phyloP scores from a whole-genome alignment of 2,329 filamentous ascomycete species.

The Claviceps cyperi region DNA sequence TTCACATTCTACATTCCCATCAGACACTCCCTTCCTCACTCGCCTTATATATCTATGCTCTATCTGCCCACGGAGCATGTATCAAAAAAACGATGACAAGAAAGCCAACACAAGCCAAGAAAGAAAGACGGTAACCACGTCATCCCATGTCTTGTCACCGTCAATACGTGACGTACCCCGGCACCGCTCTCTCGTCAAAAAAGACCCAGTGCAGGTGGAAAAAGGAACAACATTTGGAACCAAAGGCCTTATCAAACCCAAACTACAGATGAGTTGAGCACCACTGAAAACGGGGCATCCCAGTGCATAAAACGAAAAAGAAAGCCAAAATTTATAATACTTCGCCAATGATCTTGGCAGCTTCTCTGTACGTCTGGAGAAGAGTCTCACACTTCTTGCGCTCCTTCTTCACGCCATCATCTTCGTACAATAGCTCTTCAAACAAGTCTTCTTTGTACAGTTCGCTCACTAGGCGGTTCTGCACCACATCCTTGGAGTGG shows the following conservation, averaged over 20 bases:
- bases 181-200: no score
- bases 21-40: neutral
- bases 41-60: neutral
- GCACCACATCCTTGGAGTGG: constrained; percentile 93
- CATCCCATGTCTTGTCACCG: neutral
- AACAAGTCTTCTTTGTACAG: constrained; percentile 88
- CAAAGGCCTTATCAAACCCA: neutral
- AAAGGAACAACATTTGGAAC: no score
- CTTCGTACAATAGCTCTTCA: constrained; percentile 87
- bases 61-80: neutral
- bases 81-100: neutral
- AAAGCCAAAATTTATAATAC: constrained; percentile 47
- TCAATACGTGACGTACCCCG: neutral
- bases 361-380: constrained; percentile 89
- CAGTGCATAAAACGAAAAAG: no score
- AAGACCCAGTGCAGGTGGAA: no score
- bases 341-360: constrained; percentile 94
- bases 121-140: neutral
- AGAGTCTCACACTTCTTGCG: constrained; percentile 97
- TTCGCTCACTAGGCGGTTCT: constrained; percentile 90
- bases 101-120: neutral
- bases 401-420: constrained; percentile 93
- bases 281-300: neutral
- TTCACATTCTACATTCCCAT: no score
- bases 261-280: neutral